Conservation (phyloP, 1,139 yeast genomes). For the Saccharomycopsis hybrid region DNA sequence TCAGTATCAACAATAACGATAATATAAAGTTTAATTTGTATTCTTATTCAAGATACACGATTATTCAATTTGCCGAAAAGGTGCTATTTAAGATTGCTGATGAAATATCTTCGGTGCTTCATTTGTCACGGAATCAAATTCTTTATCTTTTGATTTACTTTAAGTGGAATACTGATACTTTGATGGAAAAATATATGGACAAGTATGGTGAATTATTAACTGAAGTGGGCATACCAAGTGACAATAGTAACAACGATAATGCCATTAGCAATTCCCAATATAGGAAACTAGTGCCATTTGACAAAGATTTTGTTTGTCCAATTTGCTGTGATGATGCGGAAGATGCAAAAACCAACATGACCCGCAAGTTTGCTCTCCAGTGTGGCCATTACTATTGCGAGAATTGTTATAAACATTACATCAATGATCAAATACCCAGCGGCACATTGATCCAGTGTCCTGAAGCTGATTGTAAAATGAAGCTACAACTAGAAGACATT, state of each 20-base stretch:
- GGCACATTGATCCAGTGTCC: slow-evolving; percentile 68
- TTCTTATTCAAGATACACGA: slow-evolving; percentile 17
- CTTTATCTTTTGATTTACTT: slow-evolving; percentile 51
- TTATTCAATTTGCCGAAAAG: slow-evolving; percentile 10
- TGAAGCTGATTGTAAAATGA: slow-evolving; percentile 35
- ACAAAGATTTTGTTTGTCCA: slow-evolving; percentile 40
- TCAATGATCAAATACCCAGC: slow-evolving; percentile 42
- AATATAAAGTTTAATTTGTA: slow-evolving; percentile 26
- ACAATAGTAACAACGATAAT: slow-evolving; percentile 8
- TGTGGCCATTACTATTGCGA: slow-evolving; percentile 71
- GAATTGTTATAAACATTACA: slow-evolving; percentile 58
- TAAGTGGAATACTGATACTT: slow-evolving; percentile 70
- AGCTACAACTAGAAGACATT: slow-evolving; percentile 30
- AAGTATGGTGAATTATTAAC: slow-evolving; percentile 39
- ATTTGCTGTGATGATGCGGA: slow-evolving; percentile 62
- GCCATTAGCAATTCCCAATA: slow-evolving; percentile 18
- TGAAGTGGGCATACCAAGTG: slow-evolving; percentile 42
- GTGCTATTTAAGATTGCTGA: slow-evolving; percentile 21
- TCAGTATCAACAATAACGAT: slow-evolving; percentile 27
- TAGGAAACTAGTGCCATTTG: slow-evolving; percentile 25
- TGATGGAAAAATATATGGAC: slow-evolving; percentile 63
- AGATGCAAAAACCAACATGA: slow-evolving; percentile 22
- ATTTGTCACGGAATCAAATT: slow-evolving; percentile 36
- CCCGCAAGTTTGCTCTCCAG: slow-evolving; percentile 44
- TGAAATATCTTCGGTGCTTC: slow-evolving; percentile 30